Base-by-base conservation (phyloP, 306 rosid species). In the Pueraria montana region DNA sequence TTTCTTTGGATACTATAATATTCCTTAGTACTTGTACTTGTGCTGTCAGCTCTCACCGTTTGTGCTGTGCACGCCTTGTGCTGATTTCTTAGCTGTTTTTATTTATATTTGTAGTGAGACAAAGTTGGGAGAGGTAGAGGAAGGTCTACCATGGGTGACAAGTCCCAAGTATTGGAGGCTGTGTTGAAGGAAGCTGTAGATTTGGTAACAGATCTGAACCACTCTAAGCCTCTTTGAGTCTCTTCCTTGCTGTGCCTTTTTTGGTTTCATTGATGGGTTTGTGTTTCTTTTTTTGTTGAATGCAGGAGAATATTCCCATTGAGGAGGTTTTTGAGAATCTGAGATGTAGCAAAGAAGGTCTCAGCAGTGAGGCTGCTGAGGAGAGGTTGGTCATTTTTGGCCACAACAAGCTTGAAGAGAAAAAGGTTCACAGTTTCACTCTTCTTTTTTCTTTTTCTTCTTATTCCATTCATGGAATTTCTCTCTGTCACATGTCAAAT, bases 271-370 rank as follows among this genome's bases (percentile, higher is more conserved):
- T 78, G 24, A 49, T 64, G 64, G 66, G 13, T 66, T 38, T 38
- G 4, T 53, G 36, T 26, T 45, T 18, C 0, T 16, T 27, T 58
- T 59, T 27, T 45, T 45, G 30, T 38, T 82, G 87, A 77, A 76
- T 88, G 90, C 79, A 94, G 98, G 98, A 94, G 82, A 94, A 94
- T 68, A 90, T 92, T 69, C 98, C 98, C 87, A 90, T 94, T 56
- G 97, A 91, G 87, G 98, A 94, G 86, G 98, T 94, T 63, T 89
- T 94, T 30, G 98, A 94, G 89, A 92, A 92, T 88, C 90, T 94
- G 84, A 91, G 98, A 91, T 94, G 98, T 90, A 91, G 97, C 87
- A 90, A 46, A 89, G 98, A 92, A 80, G 98, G 98, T 74, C 98
- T 94, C 66, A 87, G 88, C 82, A 84, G 87, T 76, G 88, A 76